Base-by-base conservation (phyloP, 371 early-diverging fungal genomes). In the Syncephalastrum monosporum region DNA sequence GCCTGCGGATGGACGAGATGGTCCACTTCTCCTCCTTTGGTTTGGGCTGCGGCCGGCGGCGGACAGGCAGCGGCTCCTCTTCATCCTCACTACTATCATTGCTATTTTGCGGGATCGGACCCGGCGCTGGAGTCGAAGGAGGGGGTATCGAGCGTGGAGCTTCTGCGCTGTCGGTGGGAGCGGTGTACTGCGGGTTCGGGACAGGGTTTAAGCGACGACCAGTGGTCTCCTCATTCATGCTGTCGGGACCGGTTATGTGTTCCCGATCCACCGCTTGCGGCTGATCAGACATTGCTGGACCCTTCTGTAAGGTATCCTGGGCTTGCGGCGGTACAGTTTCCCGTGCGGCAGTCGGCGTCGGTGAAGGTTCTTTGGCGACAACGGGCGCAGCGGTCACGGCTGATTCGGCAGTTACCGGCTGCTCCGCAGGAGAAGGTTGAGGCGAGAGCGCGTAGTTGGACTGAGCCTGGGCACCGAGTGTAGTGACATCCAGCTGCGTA, bases 21-120 rank as follows among this genome's bases (percentile, higher is more conserved):
- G 58, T 63, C 63, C 63, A 63, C 19, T 57, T 63, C 27, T 63
- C 63, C 43, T 63, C 63, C 45, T 43, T 47, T 21, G 63, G 63
- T 23, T 57, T 53, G 38, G 53, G 42, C 23, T 52, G 16, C 17
- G n/a, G 53, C 15, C 19, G 53, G 42, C 38, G 33, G n/a, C 53
- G 42, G 6, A 21, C 19, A 5, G 51, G 47, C 23, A 51, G 41
- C 0, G 49, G 60, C 21, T 42, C 47, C n/a, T 50, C 42, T 16
- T 57, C 63, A 41, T 57, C 63, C 19, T 63, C 58, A 44, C 58
- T 63, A 15, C 54, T 54, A 8, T 53, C 48, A 6, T 60, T 54
- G 16, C 53, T 53, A 14, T 53, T 27, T 19, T 42, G 38, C 10
- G 38, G 7, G 12, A 33, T 16, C 4, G 48, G 48, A 4, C 13